Evolutionary conservation across 768 basidiomycete genomes (phyloP).

Genomic region (Boletellus sp.): DNA sequence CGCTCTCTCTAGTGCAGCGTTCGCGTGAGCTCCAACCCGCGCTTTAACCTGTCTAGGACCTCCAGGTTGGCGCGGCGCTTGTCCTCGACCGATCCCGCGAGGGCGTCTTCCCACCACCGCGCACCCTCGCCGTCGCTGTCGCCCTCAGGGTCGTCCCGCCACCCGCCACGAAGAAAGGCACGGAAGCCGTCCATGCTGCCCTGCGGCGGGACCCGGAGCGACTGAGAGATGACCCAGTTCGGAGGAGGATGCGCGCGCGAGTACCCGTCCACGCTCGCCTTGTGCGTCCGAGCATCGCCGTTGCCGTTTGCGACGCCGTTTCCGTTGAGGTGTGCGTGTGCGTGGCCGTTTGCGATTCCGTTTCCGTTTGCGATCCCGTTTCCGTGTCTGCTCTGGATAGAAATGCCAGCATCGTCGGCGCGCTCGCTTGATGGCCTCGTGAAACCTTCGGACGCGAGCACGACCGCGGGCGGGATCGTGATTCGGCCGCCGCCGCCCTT

Average conservation of each 20-base stretch:
- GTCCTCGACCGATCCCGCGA: constrained; percentile 47
- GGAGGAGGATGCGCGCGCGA: constrained; percentile 27
- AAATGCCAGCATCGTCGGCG: too few relatives aligned
- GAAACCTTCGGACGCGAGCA: constrained; percentile 60
- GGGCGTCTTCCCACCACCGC: constrained; percentile 68
- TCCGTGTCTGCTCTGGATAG: too few relatives aligned
- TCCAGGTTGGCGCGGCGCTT: constrained; percentile 26
- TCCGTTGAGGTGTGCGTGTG: too few relatives aligned
- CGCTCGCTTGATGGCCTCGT: constrained; percentile 17
- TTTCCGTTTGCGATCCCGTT: too few relatives aligned
- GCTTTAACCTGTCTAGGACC: constrained; percentile 19
- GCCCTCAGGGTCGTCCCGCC: constrained; percentile 54
- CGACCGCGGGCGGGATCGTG: constrained; percentile 66
- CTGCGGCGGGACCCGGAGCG: constrained; percentile 19
- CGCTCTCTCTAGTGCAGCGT: constrained; percentile 5
- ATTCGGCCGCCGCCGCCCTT: constrained; percentile 43
- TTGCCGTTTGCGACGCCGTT: too few relatives aligned
- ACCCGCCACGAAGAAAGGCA: constrained; percentile 53
- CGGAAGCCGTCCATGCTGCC: constrained; percentile 24
- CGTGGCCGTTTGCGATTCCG: too few relatives aligned
- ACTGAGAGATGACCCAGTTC: constrained; percentile 24
- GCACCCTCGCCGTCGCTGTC: constrained; percentile 22
- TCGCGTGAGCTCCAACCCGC: constrained; percentile 20
- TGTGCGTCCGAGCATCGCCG: background rate
- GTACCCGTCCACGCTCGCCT: constrained; percentile 23